A percentile compares a stretch with the other conserved stretches of the same genome.
Evolutionary conservation across 306 rosid species (phyloP).

Genomic region (Lupinus albus): DNA sequence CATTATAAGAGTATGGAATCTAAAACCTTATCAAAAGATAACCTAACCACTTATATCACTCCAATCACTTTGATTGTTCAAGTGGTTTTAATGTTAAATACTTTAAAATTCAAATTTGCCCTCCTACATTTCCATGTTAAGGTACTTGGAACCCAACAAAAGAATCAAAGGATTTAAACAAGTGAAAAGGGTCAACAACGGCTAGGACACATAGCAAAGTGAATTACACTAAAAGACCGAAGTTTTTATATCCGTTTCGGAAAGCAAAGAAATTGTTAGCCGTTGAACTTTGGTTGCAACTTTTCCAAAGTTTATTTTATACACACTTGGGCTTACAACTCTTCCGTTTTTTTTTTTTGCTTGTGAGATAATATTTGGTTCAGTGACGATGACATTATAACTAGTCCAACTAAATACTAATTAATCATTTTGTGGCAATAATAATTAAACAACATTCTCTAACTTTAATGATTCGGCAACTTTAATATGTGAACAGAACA

Average conservation of each 20-base stretch:
- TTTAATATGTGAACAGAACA: background rate
- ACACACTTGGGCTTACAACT: constrained; percentile 7
- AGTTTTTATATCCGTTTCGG: constrained; percentile 11
- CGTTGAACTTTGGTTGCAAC: constrained; percentile 4
- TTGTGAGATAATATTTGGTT: background rate
- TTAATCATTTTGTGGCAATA: background rate
- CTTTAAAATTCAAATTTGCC: constrained; percentile 9
- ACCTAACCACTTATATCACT: too few relatives aligned
- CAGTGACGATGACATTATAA: background rate
- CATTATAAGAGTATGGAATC: too few relatives aligned
- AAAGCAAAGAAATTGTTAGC: constrained; percentile 23
- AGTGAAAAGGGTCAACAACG: constrained; percentile 22
- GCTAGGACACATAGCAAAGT: background rate
- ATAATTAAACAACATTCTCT: background rate
- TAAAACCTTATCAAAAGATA: too few relatives aligned
- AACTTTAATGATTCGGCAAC: background rate
- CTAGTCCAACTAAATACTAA: background rate
- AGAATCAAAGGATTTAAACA: background rate
- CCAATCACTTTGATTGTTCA: background rate
- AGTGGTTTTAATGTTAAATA: background rate
- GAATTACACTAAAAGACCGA: background rate
- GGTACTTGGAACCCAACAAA: background rate
- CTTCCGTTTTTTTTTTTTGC: background rate
- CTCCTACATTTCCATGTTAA: background rate
- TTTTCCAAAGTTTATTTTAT: constrained; percentile 15